Conservation (phyloP, 495 filamentous ascomycete species). For the Lasiosphaeria hispida region DNA sequence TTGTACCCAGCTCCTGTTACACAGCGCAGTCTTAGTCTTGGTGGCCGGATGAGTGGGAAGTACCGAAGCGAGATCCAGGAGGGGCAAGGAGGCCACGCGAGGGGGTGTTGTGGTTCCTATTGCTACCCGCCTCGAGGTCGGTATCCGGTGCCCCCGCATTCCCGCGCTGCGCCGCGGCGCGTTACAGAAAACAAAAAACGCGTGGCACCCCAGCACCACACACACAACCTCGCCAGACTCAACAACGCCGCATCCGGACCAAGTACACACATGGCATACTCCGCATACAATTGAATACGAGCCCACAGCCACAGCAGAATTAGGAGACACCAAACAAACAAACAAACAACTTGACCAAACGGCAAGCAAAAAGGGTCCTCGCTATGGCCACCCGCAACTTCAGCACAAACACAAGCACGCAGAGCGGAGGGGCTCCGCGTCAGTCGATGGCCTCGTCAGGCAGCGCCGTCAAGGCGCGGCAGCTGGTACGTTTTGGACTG, state of each 20-base stretch:
- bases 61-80: too few species aligned
- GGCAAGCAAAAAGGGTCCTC: background rate
- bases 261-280: too few species aligned
- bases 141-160: too few species aligned
- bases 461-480: slow-evolving; percentile 40
- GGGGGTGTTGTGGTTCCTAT: too few species aligned
- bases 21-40: too few species aligned
- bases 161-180: too few species aligned
- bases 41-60: too few species aligned
- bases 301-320: background rate
- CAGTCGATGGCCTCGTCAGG: slow-evolving; percentile 36
- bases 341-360: background rate
- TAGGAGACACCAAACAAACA: background rate
- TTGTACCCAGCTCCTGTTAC: too few species aligned
- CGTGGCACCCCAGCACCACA: too few species aligned
- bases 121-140: too few species aligned
- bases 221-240: background rate
- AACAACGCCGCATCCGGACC: background rate
- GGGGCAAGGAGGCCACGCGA: too few species aligned
- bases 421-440: slow-evolving; percentile 18
- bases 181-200: too few species aligned
- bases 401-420: slow-evolving; percentile 17
- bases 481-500: slow-evolving; percentile 39
- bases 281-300: background rate
- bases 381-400: slow-evolving; percentile 26